These are phyloP conservation scores for Apiotrichum laibachii DNA, from an alignment of 1,284 basidiomycete genomes.

Conservation along the genomic window DNA sequence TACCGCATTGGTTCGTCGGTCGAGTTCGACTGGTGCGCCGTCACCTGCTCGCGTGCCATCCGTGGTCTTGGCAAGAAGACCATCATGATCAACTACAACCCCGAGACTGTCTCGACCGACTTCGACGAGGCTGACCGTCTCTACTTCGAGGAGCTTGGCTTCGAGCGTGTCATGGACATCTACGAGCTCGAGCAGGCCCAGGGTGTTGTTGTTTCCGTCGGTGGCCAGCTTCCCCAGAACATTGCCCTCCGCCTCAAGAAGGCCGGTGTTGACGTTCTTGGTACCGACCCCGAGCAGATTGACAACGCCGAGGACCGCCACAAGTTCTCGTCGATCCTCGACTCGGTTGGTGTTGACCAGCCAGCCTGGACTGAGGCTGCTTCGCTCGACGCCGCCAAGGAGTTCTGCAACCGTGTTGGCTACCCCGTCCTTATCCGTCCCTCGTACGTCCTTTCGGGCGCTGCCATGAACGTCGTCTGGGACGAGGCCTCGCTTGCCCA, in stretches of 20 bases:
- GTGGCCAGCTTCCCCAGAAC: conserved; percentile 97
- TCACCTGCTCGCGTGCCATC: conserved; percentile 90
- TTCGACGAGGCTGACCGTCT: conserved; percentile 98
- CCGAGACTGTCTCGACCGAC: conserved; percentile 98
- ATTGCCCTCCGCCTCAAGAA: conserved; percentile 94
- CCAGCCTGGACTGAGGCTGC: conserved; percentile 94
- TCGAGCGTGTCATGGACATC: conserved; percentile 99
- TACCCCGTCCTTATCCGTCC: conserved; percentile 95
- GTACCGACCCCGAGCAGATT: conserved; percentile 92
- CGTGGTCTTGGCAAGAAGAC: conserved; percentile 89
- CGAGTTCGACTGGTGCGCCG: conserved; percentile 99
- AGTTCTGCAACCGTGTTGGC: conserved; percentile 80
- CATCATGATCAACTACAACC: conserved; percentile 99
- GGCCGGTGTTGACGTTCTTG: conserved; percentile 85
- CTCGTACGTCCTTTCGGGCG: conserved; percentile 96
- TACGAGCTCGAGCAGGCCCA: conserved; percentile 92
- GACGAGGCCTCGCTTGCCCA: conserved; percentile 86
- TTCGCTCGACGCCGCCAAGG: conserved; percentile 83
- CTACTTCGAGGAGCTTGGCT: conserved; percentile 98
- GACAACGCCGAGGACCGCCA: conserved; percentile 98
- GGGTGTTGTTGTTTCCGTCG: conserved; percentile 94
- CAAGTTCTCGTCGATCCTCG: conserved; percentile 96
- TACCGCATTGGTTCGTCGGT: conserved; percentile 98
- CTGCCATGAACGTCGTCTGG: conserved; percentile 98
- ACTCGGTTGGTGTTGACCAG: conserved; percentile 93